These are phyloP conservation scores for Debaryomyces prosopidis DNA, from an alignment of 805 yeast genomes.

Conservation along the genomic window DNA sequence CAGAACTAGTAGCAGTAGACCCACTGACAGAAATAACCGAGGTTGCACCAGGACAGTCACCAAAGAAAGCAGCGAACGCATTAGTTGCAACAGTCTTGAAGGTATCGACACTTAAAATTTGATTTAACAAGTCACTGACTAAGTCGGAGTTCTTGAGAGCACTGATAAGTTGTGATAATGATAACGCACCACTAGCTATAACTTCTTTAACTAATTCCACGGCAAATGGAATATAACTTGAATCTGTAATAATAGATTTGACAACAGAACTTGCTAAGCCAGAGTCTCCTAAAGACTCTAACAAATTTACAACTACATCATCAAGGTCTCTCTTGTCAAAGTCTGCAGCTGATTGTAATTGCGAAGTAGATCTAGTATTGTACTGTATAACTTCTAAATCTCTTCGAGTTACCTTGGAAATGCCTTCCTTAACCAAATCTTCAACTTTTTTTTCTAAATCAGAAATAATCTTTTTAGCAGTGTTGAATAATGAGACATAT, in stretches of 20 bases:
- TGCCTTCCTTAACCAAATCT: slow-evolving; percentile 18
- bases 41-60: slow-evolving; percentile 22
- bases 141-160: slow-evolving; percentile 36
- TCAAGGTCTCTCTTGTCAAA: slow-evolving; percentile 24
- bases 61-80: slow-evolving; percentile 40
- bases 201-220: slow-evolving; percentile 32
- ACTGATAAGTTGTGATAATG: slow-evolving; percentile 23
- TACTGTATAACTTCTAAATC: neutral
- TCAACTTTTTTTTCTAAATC: slow-evolving; percentile 28
- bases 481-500: slow-evolving; percentile 33
- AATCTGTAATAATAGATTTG: slow-evolving; percentile 38
- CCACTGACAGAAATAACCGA: slow-evolving; percentile 10
- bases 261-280: slow-evolving; percentile 45
- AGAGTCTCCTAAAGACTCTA: slow-evolving; percentile 41
- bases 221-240: slow-evolving; percentile 37
- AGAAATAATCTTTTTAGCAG: slow-evolving; percentile 27
- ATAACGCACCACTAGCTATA: slow-evolving; percentile 27
- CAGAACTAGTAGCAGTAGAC: slow-evolving; percentile 7
- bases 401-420: slow-evolving; percentile 12
- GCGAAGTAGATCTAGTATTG: neutral
- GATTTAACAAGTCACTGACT: slow-evolving; percentile 31
- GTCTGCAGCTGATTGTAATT: neutral
- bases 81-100: slow-evolving; percentile 34
- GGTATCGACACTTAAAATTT: slow-evolving; percentile 33
- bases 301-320: slow-evolving; percentile 32